phyloP scores from a whole-genome alignment of 2,329 filamentous ascomycete species.

The Arthrocladium fulminans region DNA sequence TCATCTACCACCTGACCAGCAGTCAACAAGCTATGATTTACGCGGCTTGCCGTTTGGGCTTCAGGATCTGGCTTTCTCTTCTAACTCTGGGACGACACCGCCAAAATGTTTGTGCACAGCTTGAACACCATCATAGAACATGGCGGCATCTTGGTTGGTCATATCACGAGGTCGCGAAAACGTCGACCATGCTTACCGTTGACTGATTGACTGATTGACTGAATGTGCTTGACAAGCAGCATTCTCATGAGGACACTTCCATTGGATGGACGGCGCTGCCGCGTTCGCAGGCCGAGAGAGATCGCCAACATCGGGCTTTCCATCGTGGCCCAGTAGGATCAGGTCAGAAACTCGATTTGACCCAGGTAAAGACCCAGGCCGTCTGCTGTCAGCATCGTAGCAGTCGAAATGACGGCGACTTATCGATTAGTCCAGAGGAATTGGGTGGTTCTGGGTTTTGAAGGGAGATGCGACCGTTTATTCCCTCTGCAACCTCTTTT shows the following conservation, averaged over 20 bases:
- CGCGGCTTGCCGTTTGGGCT: constrained; percentile 53
- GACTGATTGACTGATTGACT: no score
- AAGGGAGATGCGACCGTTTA: constrained; percentile 35
- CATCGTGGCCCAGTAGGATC: constrained; percentile 36
- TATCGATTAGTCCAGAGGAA: constrained; percentile 26
- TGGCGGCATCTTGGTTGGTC: constrained; percentile 31
- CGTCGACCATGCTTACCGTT: constrained; percentile 35
- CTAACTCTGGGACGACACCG: constrained; percentile 35
- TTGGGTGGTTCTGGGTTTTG: constrained; percentile 28
- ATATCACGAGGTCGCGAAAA: constrained; percentile 38
- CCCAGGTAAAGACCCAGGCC: constrained; percentile 20
- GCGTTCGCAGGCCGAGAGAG: constrained; percentile 32
- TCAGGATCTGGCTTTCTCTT: constrained; percentile 15
- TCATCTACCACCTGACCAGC: constrained; percentile 64
- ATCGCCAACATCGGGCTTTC: constrained; percentile 36
- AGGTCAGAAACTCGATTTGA: constrained; percentile 39
- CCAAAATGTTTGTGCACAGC: constrained; percentile 37
- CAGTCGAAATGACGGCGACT: no score
- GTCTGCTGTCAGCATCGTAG: no score
- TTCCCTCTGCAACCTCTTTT: constrained; percentile 33
- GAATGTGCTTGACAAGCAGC: constrained; percentile 39
- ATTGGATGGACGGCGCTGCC: constrained; percentile 41
- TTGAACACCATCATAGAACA: constrained; percentile 24
- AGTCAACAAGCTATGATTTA: constrained; percentile 63
- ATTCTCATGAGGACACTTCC: constrained; percentile 36